Conservation (phyloP, 139 green algal genomes). For the Yamagishiella unicocca region DNA sequence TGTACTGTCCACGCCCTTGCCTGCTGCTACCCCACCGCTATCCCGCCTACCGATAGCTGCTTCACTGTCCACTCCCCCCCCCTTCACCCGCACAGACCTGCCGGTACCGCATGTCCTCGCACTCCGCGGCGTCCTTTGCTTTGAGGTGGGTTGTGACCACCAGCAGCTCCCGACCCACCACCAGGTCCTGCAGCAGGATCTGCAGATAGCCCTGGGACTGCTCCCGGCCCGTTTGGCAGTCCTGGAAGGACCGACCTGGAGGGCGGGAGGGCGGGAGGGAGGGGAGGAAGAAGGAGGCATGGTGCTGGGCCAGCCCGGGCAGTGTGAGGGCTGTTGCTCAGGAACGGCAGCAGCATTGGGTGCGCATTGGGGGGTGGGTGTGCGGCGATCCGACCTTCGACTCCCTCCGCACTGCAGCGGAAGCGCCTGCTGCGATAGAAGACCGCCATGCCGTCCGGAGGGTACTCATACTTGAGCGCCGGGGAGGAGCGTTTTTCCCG, state of each 20-base stretch:
- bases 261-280: no score
- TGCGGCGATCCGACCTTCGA: neutral
- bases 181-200: constrained; percentile 45
- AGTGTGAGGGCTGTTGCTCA: no score
- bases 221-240: constrained; percentile 37
- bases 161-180: constrained; percentile 50
- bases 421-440: constrained; percentile 68
- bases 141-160: constrained; percentile 80
- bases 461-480: constrained; percentile 54
- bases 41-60: no score
- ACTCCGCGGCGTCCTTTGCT: constrained; percentile 71
- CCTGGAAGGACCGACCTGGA: constrained; percentile 51
- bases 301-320: neutral
- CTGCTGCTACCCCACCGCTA: no score
- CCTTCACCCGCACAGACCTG: no score
- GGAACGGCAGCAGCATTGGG: no score
- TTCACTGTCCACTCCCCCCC: no score
- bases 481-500: constrained; percentile 66
- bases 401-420: neutral
- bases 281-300: neutral
- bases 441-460: constrained; percentile 67
- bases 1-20: no score
- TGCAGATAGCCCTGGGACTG: constrained; percentile 65
- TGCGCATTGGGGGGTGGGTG: no score
- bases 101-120: constrained; percentile 57